phyloP scores from a whole-genome alignment of 2,329 filamentous ascomycete species.

The Colletotrichum spinosum region DNA sequence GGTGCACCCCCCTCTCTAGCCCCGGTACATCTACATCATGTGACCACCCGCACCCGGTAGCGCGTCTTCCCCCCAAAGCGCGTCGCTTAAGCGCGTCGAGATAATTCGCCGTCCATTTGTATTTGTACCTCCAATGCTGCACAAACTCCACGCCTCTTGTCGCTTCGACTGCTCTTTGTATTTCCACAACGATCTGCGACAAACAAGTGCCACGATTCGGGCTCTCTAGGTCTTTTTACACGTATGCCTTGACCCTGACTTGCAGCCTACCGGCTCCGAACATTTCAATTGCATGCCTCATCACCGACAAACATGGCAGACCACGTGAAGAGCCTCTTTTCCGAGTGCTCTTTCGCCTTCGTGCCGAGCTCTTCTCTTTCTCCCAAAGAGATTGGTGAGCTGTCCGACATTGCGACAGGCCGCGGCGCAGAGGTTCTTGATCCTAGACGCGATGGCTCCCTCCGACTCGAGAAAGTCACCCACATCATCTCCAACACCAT shows the following conservation, averaged over 20 bases:
- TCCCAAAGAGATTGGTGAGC: conserved; percentile 55
- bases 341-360: conserved; percentile 58
- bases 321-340: conserved; percentile 50
- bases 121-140: neutral
- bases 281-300: conserved; percentile 4
- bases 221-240: neutral
- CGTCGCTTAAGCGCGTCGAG: conserved; percentile 29
- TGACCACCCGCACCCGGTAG: conserved; percentile 18
- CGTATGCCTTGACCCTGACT: conserved; percentile 22
- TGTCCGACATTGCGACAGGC: conserved; percentile 56
- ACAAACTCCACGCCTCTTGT: neutral
- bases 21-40: conserved; percentile 2
- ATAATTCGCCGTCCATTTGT: conserved; percentile 21
- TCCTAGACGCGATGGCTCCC: conserved; percentile 59
- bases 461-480: conserved; percentile 61
- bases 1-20: neutral
- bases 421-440: conserved; percentile 64
- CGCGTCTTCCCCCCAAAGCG: conserved; percentile 15
- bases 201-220: neutral
- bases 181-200: conserved; percentile 3
- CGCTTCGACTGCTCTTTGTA: neutral
- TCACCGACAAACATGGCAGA: conserved; percentile 39
- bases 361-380: conserved; percentile 56
- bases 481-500: conserved; percentile 78
- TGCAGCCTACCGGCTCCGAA: conserved; percentile 8